Conservation (phyloP, 768 basidiomycete genomes). For the Suillus variegatus region DNA sequence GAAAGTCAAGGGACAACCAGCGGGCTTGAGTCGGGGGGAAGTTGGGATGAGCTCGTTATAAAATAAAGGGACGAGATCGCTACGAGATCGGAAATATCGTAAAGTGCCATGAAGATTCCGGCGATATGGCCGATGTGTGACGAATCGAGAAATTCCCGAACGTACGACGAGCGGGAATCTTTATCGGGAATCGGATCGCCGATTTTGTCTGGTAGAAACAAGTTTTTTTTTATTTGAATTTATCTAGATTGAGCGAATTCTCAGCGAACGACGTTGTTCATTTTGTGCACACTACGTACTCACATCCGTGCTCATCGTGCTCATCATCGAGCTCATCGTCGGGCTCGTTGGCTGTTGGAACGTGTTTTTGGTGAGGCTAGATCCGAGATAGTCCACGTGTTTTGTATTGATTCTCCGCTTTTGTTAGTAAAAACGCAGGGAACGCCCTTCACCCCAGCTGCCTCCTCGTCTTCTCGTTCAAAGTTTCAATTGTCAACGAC, state of each 20-base stretch:
- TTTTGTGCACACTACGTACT: too few species aligned
- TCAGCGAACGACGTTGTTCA: too few species aligned
- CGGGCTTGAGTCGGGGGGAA: too few species aligned
- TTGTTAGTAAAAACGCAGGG: slow-evolving; percentile 4
- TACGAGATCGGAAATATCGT: background rate
- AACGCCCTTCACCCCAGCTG: slow-evolving; percentile 4
- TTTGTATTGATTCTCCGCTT: slow-evolving; percentile 5
- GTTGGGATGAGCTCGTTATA: too few species aligned
- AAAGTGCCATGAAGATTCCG: background rate
- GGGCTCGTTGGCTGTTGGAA: background rate
- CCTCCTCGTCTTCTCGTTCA: slow-evolving; percentile 1
- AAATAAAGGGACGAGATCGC: too few species aligned
- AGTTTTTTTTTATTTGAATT: background rate
- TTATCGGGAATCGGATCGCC: background rate
- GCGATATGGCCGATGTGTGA: background rate
- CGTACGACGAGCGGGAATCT: background rate
- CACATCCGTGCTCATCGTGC: background rate
- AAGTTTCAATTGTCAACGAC: background rate
- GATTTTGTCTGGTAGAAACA: background rate
- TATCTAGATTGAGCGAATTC: too few species aligned
- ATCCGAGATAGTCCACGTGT: slow-evolving; percentile 5
- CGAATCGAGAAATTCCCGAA: background rate
- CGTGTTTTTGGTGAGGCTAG: slow-evolving; percentile 4
- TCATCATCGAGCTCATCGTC: background rate
- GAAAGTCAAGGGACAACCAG: too few species aligned